These are phyloP conservation scores for Tolypocladium paradoxum DNA, from an alignment of 2,329 filamentous ascomycete species.

Conservation along the genomic window DNA sequence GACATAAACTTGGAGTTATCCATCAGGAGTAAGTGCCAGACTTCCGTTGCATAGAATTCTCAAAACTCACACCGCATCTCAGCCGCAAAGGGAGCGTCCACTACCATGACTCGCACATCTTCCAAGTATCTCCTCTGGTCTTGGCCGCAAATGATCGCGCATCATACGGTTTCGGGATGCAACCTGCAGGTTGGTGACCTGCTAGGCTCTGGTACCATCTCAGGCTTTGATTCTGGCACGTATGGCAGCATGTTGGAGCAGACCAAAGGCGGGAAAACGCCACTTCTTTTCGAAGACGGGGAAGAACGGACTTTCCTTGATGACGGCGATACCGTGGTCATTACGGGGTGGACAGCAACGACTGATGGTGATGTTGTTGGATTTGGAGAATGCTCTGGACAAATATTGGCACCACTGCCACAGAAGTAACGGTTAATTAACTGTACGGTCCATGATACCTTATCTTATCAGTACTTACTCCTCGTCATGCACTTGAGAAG, in stretches of 20 bases:
- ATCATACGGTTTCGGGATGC: slow-evolving; percentile 70
- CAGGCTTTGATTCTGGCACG: slow-evolving; percentile 50
- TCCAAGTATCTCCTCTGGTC: slow-evolving; percentile 57
- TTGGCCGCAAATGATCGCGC: slow-evolving; percentile 74
- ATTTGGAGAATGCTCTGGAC: not conserved
- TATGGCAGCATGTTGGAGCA: slow-evolving; percentile 65
- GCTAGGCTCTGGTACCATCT: slow-evolving; percentile 68
- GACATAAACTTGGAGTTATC: slow-evolving; percentile 27
- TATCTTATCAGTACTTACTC: not conserved
- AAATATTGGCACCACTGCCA: not conserved
- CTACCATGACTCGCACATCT: slow-evolving; percentile 20
- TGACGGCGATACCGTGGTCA: slow-evolving; percentile 60
- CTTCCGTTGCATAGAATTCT: not conserved
- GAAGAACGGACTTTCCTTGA: slow-evolving; percentile 61
- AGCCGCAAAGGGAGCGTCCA: slow-evolving; percentile 20
- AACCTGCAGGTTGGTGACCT: slow-evolving; percentile 64
- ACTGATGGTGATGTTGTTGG: not conserved
- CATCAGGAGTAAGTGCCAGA: slow-evolving; percentile 22
- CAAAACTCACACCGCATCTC: not conserved
- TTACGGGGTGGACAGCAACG: slow-evolving; percentile 46
- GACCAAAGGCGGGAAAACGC: slow-evolving; percentile 55
- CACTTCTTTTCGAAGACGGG: slow-evolving; percentile 50
- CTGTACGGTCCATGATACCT: not conserved
- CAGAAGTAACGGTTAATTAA: too few relatives aligned
- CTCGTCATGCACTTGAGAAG: too few relatives aligned